Base-by-base conservation (phyloP, 176 grass and related monocot species). In the Phoenix roebelenii region DNA sequence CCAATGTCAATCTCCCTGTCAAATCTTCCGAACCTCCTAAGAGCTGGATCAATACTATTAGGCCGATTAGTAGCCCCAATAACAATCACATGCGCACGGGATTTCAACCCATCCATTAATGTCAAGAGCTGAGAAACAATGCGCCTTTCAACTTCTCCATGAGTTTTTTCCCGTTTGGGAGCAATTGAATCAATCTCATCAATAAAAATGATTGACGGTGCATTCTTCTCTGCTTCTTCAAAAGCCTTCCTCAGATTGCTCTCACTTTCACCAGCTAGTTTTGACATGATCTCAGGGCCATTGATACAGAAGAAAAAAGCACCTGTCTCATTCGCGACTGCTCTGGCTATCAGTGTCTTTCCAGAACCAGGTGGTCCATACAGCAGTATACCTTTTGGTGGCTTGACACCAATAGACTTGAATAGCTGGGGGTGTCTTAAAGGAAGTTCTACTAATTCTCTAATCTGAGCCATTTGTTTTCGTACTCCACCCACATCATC, bases 161-260 rank as follows among this genome's bases (percentile, higher is more conserved):
- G 69, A 25, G 89, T 94, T 62, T 94, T 94, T 55, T 94, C 89
- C 58, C 89, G 81, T 71, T 88, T 82, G 0, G 89, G 89, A 18
- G 89, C 89, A 63, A 94, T 94, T 52, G 84, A 94, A 60, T 94
- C 89, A 14, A 94, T 63, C 76, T 94, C 84, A 67, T 88, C 84
- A 59, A 94, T 88, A 64, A 88, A 88, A 73, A 94, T 94, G 24
- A 94, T 94, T 18, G 89, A 80, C n/a, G 89, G 84, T 1, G 89
- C 89, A 60, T 94, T 94, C 67, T 88, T 88, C 60, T 94, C 89
- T 3, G 89, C 89, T 74, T 94, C 89, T 54, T 94, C 89, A 51
- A 89, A 95, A 3, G 89, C 89, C 63, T 92, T 92, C 19, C 88
- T 77, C 20, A 92, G 74, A 80, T 92, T 92, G 52, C 79, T 92